Conservation (phyloP, 1,284 basidiomycete genomes). For the Apiotrichum veenhuisii region DNA sequence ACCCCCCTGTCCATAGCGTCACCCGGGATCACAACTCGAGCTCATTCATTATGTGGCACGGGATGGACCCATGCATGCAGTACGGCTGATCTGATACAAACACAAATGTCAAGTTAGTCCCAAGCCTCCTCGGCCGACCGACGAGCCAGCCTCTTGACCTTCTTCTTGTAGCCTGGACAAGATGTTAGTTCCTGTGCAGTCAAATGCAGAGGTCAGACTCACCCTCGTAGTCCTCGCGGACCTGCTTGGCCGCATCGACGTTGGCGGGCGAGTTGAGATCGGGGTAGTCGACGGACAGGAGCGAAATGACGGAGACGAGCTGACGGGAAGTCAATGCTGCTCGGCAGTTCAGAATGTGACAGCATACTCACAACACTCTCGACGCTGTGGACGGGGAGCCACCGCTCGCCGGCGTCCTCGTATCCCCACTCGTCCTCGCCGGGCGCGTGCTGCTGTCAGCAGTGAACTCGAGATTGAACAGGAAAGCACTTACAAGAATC, state of each 20-base stretch:
- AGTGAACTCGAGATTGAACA: slow-evolving; percentile 14
- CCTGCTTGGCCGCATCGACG: slow-evolving; percentile 91
- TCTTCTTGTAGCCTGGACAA: slow-evolving; percentile 85
- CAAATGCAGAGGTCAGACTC: slow-evolving; percentile 27
- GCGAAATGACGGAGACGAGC: slow-evolving; percentile 94
- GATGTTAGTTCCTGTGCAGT: slow-evolving; percentile 5
- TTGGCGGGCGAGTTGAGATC: slow-evolving; percentile 96
- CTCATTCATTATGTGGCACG: not conserved
- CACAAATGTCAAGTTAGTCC: slow-evolving; percentile 52
- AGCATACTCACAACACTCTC: slow-evolving; percentile 81
- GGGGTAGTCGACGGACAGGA: slow-evolving; percentile 86
- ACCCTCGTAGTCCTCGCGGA: slow-evolving; percentile 69
- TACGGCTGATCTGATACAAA: not conserved
- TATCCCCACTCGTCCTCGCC: slow-evolving; percentile 98
- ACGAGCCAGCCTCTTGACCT: slow-evolving; percentile 79
- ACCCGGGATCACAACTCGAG: not conserved
- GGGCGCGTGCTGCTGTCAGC: slow-evolving; percentile 68
- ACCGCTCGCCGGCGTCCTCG: slow-evolving; percentile 94
- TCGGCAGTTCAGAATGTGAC: not conserved
- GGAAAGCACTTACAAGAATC: slow-evolving; percentile 66
- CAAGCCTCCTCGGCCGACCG: slow-evolving; percentile 80
- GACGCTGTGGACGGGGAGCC: slow-evolving; percentile 95
- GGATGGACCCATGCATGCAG: slow-evolving; percentile 1
- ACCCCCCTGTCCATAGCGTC: too few species aligned
- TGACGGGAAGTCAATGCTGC: slow-evolving; percentile 45